Base-by-base conservation (phyloP, 306 rosid genomes). In the Vigna angularis region DNA sequence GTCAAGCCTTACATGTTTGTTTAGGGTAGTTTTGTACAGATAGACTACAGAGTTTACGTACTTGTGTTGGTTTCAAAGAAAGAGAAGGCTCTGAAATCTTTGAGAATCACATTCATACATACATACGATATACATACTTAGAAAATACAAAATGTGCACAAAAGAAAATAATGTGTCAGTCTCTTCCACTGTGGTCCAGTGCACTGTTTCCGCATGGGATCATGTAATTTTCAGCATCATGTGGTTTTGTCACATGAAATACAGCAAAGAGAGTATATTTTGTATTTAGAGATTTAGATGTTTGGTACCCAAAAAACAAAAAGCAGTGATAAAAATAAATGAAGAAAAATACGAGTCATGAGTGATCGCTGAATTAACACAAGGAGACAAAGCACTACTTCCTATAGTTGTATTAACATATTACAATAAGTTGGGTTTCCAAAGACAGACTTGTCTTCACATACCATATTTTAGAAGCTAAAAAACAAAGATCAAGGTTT, bases 141-240 rank as follows among this genome's bases (percentile, higher is more conserved):
- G 17, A 74, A 20, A 64, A 63, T 72, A 74, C 44, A 59, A 48
- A 34, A 16, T 58, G 44, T 45, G 2, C 36, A 68, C 13, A 13
- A 38, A 20, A 51, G 18, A 7, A 51, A 53, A 69, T 73, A 62
- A 75, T 36, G 30, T 52, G 48, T 53, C 77, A 68, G 75, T 55
- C 72, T 70, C 78, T 50, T 79, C 78, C 56, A 32, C 38, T 59
- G 67, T 75, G 82, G 83, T 82, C 89, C 79, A 62, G 67, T 61
- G 66, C 70, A 67, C 56, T 74, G 32, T 68, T 50, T 49, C 72
- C 90, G 83, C 96, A 87, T 87, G 91, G 89, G 88, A 62, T 82
- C 49, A 73, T 78, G 89, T 86, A 84, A 62, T 55, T 53, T 63
- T 87, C 86, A 89, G 86, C 81, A 63, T 67, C 32, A 56, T 79